Evolutionary conservation across 768 basidiomycete species (phyloP).

Genomic region (Fomitopsis pulvina): DNA sequence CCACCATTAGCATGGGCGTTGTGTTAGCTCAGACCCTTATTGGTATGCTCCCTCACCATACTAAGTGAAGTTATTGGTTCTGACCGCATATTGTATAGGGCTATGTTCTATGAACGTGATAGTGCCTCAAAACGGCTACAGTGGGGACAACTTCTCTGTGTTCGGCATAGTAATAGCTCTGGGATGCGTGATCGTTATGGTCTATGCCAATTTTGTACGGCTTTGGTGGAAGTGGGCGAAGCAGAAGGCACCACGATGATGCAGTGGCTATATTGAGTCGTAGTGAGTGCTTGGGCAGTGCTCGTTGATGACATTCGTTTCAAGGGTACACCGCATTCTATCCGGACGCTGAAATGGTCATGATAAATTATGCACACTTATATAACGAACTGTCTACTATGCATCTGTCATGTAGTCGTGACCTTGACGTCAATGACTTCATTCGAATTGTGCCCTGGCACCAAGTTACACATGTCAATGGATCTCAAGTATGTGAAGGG

Average conservation of each 20-base stretch:
- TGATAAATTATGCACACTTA: no score
- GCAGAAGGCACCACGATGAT: conserved; percentile 10
- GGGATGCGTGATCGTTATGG: conserved; percentile 35
- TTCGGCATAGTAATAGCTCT: conserved; percentile 52
- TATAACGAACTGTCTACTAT: no score
- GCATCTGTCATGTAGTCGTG: no score
- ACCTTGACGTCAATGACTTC: no score
- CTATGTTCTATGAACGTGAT: conserved; percentile 60
- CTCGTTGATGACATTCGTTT: no score
- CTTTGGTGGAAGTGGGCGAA: conserved; percentile 61
- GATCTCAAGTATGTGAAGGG: background rate
- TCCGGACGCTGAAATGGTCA: no score
- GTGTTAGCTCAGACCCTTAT: conserved; percentile 56
- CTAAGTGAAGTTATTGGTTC: background rate
- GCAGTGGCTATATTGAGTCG: no score
- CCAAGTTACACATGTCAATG: no score
- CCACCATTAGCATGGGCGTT: conserved; percentile 59
- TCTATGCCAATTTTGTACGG: conserved; percentile 43
- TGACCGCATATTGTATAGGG: conserved; percentile 33
- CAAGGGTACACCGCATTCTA: no score
- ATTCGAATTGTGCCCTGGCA: no score
- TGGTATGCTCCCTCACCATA: conserved; percentile 32
- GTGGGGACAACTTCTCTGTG: conserved; percentile 32
- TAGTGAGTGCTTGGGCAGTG: no score
- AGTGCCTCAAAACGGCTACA: conserved; percentile 49